Evolutionary conservation across 2,329 filamentous ascomycete species (phyloP), one percentile per base, ranked within the genome.

Genomic region (Bipolaris gigantea): DNA sequence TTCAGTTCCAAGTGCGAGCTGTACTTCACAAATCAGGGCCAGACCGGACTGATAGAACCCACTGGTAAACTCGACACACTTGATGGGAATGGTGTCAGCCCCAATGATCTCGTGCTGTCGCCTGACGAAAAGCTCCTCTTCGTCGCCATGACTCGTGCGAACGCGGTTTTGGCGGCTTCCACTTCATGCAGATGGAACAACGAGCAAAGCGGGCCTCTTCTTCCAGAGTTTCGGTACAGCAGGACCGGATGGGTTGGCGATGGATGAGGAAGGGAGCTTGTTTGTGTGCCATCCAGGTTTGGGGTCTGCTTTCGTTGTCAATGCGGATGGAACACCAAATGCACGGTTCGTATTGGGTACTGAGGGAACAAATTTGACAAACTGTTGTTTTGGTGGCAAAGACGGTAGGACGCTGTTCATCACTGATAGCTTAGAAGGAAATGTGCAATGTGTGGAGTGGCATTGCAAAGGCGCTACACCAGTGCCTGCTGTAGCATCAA

Each of bases 21-120:
- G 3, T 79, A 77, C 60, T 79, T 79, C 33, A 79, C 77, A 1
- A 76, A 79, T 38, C 77, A 79, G 60, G 76, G 77, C 0, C 76
- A 78, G 43, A 78, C 76, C 0, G 75, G 76, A 4, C 70, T 79
- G 62, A 76, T 73, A 0, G 77, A 79, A 23, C 76, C 60, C 6
- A 76, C 75, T 0, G 76, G 76, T 0, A 74, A 65, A 21, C 65
- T 79, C 0, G 76, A 78, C 36, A 71, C 63, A 0, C 60, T 78
- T 0, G 61, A 77, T 0, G 65, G 71, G 3, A 77, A 78, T 19
- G 76, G 75, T 0, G 54, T 71, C 0, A 77, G 75, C 0, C 76
- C 73, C 1, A 78, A 78, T 27, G 76, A 75, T 0, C 62, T 77
- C 2, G 75, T 65, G 0, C 65, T 78, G 0, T 76, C 56, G 6